Evolutionary conservation across 2,329 filamentous ascomycete species (phyloP), one percentile per base, ranked within the genome.

Genomic region (Xylaria sp.): DNA sequence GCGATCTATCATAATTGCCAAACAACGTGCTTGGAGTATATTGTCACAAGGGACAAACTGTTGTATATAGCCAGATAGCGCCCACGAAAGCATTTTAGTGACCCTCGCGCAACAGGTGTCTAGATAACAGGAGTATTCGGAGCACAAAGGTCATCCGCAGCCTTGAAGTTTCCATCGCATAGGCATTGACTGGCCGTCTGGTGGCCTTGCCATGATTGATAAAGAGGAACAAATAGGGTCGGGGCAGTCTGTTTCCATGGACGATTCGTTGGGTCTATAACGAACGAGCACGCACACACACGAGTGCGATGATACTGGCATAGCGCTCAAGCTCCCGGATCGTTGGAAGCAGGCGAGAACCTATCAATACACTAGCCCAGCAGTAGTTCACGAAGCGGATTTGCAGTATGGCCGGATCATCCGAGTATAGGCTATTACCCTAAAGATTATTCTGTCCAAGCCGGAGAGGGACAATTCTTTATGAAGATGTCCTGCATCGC

Each of bases 401-500:
- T 34, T 18, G 25, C 28, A 48, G 28, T 39, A 61, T 23, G 25
- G 9, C 23, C n/a, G 4, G 41, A 43, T 52, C 15, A 46, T 13
- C 12, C 25, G 65, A 57, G 46, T 23, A 28, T 25, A 34, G 32
- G 34, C 20, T 23, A 52, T 41, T 23, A 4, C 36, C 13, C 13
- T 53, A 7, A 53, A 25, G 36, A 56, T 12, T 23, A 63, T 28
- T 45, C 46, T 59, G 32, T 10, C 41, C 34, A 52, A 39, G 15
- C 30, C 18, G 57, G 50, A 43, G n/a, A 59, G 23, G 28, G 46
- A 12, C 41, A 34, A 32, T 56, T 53, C 25, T 52, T 36, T 48
- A 36, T 43, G 55, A 55, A 45, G 41, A 63, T 57, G 48, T 60
- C 28, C 32, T 18, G 56, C 66, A 64, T 60, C 52, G 25, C 0